phyloP scores from a whole-genome alignment of 768 basidiomycete species.

The Asterophora lycoperdoides region DNA sequence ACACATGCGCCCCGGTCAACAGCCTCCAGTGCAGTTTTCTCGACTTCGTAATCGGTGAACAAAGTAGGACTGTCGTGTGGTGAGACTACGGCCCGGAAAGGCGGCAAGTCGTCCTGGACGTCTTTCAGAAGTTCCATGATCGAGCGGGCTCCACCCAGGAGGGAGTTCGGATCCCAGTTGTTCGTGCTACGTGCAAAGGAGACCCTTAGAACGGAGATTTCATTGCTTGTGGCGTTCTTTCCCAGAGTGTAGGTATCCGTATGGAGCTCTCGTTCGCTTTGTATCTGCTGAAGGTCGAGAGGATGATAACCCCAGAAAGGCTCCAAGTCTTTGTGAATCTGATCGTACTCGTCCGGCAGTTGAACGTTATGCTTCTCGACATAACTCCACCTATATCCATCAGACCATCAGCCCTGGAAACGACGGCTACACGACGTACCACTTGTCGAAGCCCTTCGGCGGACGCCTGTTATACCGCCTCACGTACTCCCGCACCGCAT shows the following conservation, averaged over 20 bases:
- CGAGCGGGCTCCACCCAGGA: slow-evolving; percentile 15
- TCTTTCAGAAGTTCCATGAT: slow-evolving; percentile 26
- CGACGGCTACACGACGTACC: slow-evolving; percentile 47
- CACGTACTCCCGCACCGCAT: slow-evolving; percentile 76
- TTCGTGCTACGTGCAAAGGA: slow-evolving; percentile 12
- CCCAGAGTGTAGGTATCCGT: slow-evolving; percentile 33
- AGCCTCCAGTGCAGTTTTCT: slow-evolving; percentile 15
- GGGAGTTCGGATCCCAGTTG: slow-evolving; percentile 14
- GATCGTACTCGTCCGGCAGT: slow-evolving; percentile 53
- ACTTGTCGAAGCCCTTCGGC: slow-evolving; percentile 83
- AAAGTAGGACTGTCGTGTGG: slow-evolving; percentile 31
- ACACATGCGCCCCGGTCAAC: slow-evolving; percentile 11
- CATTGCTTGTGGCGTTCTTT: slow-evolving; percentile 19
- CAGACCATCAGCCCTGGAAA: not conserved
- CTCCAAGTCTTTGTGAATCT: slow-evolving; percentile 38
- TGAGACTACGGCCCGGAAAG: slow-evolving; percentile 34
- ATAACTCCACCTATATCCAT: slow-evolving; percentile 39
- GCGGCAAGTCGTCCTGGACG: slow-evolving; percentile 29
- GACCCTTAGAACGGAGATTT: slow-evolving; percentile 11
- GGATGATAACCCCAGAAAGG: slow-evolving; percentile 42
- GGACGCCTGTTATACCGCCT: slow-evolving; percentile 73
- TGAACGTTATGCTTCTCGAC: slow-evolving; percentile 40
- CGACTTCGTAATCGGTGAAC: slow-evolving; percentile 19
- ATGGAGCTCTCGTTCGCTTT: slow-evolving; percentile 25
- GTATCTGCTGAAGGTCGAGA: slow-evolving; percentile 24